These are phyloP conservation scores for Pseudogymnoascus sp. DNA, from an alignment of 2,329 filamentous ascomycete species.

Conservation along the genomic window DNA sequence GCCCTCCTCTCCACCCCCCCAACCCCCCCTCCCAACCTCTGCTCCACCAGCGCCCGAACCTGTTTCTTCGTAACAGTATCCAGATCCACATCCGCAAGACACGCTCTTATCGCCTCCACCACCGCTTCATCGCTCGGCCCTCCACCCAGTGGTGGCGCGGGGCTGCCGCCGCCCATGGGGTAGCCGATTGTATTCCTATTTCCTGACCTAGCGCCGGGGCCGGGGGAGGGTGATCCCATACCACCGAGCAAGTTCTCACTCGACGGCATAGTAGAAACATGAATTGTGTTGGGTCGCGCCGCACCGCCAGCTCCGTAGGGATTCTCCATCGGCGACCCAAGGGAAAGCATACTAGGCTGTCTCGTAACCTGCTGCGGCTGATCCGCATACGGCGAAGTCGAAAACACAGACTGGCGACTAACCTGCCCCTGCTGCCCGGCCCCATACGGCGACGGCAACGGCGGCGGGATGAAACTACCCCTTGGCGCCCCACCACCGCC, in stretches of 20 bases:
- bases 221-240: conserved; percentile 23
- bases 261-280: conserved; percentile 39
- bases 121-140: conserved; percentile 76
- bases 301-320: neutral
- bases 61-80: conserved; percentile 99
- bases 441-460: conserved; percentile 67
- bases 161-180: neutral
- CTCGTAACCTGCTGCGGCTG: conserved; percentile 40
- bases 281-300: conserved; percentile 52
- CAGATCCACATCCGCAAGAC: conserved; percentile 80
- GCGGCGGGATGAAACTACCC: conserved; percentile 59
- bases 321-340: conserved; percentile 30
- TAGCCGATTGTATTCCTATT: neutral
- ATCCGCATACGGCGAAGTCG: conserved; percentile 39
- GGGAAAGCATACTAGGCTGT: conserved; percentile 66
- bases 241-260: conserved; percentile 29
- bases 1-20: conserved; percentile 67
- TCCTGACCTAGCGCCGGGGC: neutral
- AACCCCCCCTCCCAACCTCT: conserved; percentile 83
- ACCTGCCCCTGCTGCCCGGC: conserved; percentile 26
- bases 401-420: conserved; percentile 30
- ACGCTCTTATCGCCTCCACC: conserved; percentile 72
- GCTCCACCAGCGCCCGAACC: conserved; percentile 81
- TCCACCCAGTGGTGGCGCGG: neutral
- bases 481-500: conserved; percentile 36